Evolutionary conservation across 192 early-diverging fungal genomes (phyloP).

Genomic region (Mortierella alpina): DNA sequence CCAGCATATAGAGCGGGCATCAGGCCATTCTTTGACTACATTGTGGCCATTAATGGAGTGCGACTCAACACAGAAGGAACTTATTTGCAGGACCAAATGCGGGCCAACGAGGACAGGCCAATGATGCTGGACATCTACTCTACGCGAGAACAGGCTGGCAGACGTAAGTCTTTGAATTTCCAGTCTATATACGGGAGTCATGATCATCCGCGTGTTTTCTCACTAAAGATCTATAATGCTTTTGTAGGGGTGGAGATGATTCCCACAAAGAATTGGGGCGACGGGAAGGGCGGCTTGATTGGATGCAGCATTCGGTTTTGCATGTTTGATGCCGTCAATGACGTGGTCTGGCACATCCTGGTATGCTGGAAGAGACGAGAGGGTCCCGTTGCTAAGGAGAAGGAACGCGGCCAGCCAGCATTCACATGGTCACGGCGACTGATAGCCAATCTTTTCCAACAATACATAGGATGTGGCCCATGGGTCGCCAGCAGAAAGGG

Average conservation of each 20-base stretch:
- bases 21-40: constrained; percentile 82
- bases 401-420: background rate
- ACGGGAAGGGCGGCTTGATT: constrained; percentile 56
- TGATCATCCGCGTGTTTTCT: background rate
- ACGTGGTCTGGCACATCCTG: constrained; percentile 65
- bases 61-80: constrained; percentile 58
- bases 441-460: background rate
- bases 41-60: constrained; percentile 69
- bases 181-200: background rate
- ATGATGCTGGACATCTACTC: constrained; percentile 67
- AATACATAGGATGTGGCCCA: constrained; percentile 64
- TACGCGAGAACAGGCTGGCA: constrained; percentile 65
- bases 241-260: constrained; percentile 55
- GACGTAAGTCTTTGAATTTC: constrained; percentile 45
- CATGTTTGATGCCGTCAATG: constrained; percentile 66
- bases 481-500: constrained; percentile 76
- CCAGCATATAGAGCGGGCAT: constrained; percentile 74
- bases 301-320: constrained; percentile 77
- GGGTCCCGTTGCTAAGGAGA: background rate
- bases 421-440: background rate
- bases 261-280: constrained; percentile 53
- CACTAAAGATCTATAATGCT: background rate
- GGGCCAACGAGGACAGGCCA: constrained; percentile 55
- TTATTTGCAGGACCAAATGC: constrained; percentile 58
- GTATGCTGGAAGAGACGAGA: constrained; percentile 15